Percentiles rank a stretch among this genome's conserved stretches.
Conservation (phyloP, 1,284 basidiomycete species). For the Irpex sp. region DNA sequence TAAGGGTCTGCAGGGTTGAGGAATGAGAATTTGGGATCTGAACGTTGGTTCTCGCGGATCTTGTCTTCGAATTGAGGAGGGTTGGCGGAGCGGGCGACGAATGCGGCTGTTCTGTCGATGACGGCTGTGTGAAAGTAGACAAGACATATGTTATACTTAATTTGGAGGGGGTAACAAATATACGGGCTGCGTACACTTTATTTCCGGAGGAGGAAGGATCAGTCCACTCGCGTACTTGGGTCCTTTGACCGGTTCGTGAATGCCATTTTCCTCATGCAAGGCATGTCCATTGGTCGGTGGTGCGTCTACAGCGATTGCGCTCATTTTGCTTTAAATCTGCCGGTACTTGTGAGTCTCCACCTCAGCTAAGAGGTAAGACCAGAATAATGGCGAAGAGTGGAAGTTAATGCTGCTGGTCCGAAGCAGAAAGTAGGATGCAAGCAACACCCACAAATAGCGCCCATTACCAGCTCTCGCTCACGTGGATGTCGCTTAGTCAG, state of each 20-base stretch:
- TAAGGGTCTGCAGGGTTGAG: constrained; percentile 93
- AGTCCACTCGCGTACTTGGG: constrained; percentile 76
- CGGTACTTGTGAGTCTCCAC: neutral
- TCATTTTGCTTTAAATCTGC: constrained; percentile 18
- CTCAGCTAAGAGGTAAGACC: neutral
- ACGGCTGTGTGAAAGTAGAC: constrained; percentile 56
- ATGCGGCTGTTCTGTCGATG: constrained; percentile 94
- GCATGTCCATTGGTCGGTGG: constrained; percentile 22
- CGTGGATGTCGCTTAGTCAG: constrained; percentile 25
- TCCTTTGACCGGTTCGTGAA: constrained; percentile 26
- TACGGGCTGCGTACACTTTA: constrained; percentile 65
- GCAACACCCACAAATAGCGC: constrained; percentile 2
- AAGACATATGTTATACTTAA: constrained; percentile 1
- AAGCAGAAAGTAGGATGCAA: neutral
- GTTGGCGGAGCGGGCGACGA: constrained; percentile 88
- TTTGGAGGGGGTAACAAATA: neutral
- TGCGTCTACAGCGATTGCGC: constrained; percentile 40
- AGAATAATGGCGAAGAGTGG: neutral
- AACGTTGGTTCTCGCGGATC: constrained; percentile 91
- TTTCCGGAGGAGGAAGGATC: constrained; percentile 90
- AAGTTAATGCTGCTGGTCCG: constrained; percentile 1
- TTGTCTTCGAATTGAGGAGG: constrained; percentile 91
- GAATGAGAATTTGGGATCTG: constrained; percentile 96
- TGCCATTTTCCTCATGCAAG: constrained; percentile 25
- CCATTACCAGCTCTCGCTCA: constrained; percentile 11